phyloP scores from a whole-genome alignment of 306 rosid species.

The Arachis hypogaea region DNA sequence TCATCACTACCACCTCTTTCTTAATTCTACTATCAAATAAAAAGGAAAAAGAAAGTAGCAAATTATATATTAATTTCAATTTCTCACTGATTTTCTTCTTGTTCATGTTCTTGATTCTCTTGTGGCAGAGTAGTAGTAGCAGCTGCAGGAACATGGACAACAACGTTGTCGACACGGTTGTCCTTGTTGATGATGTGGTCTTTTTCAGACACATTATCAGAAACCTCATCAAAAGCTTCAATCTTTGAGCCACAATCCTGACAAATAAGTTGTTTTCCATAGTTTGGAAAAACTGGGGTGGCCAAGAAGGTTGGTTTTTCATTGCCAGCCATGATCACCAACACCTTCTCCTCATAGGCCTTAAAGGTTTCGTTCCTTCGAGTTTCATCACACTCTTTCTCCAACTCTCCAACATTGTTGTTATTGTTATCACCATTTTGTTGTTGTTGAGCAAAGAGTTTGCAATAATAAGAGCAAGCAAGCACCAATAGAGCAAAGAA shows the following conservation, averaged over 20 bases:
- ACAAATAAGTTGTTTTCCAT: neutral
- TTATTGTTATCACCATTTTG: neutral
- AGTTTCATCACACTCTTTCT: slow-evolving; percentile 43
- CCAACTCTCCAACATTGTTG: slow-evolving; percentile 45
- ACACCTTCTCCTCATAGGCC: slow-evolving; percentile 57
- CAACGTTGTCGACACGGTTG: slow-evolving; percentile 2
- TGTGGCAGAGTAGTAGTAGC: neutral
- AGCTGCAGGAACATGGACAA: slow-evolving; percentile 9
- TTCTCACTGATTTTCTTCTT: slow-evolving; percentile 38
- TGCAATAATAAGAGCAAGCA: slow-evolving; percentile 75
- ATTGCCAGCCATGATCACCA: slow-evolving; percentile 91
- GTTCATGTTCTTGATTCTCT: slow-evolving; percentile 26
- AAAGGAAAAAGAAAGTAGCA: neutral
- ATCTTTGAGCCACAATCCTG: slow-evolving; percentile 4
- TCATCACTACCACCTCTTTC: slow-evolving; percentile 9
- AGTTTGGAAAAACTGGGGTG: slow-evolving; percentile 43
- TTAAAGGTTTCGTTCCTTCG: slow-evolving; percentile 19
- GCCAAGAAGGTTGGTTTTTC: slow-evolving; percentile 78
- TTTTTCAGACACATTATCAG: slow-evolving; percentile 27
- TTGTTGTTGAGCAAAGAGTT: neutral
- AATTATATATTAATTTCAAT: neutral
- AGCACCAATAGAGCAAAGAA: neutral
- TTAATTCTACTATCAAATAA: neutral
- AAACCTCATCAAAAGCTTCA: slow-evolving; percentile 1
- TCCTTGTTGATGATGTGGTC: neutral